These are phyloP conservation scores for Mycena crocata DNA, from an alignment of 768 basidiomycete species.

Conservation along the genomic window DNA sequence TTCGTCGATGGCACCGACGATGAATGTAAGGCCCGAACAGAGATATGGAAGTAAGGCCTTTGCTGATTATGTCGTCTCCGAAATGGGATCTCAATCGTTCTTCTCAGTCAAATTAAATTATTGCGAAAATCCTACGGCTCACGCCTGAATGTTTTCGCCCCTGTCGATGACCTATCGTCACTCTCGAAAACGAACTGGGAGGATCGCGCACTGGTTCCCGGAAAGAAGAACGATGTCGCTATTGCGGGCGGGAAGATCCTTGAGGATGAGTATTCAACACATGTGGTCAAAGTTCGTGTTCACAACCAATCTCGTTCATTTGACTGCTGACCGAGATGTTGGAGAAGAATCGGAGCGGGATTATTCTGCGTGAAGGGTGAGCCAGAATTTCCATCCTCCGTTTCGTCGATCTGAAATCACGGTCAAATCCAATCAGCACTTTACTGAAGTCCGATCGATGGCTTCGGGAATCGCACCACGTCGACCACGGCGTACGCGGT, in stretches of 20 bases:
- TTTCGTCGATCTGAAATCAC: not conserved
- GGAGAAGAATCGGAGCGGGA: slow-evolving; percentile 91
- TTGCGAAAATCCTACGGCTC: slow-evolving; percentile 86
- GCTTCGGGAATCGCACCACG: slow-evolving; percentile 76
- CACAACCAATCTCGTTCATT: not conserved
- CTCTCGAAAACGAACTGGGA: slow-evolving; percentile 78
- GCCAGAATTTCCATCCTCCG: slow-evolving; percentile 27
- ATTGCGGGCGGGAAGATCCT: slow-evolving; percentile 86
- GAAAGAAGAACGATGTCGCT: slow-evolving; percentile 79
- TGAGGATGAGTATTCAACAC: slow-evolving; percentile 95
- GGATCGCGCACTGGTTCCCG: slow-evolving; percentile 67
- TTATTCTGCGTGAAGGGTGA: slow-evolving; percentile 91
- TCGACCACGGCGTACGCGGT: slow-evolving; percentile 83
- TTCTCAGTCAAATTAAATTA: slow-evolving; percentile 82
- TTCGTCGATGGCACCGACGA: slow-evolving; percentile 78
- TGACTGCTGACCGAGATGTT: not conserved
- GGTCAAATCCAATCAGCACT: slow-evolving; percentile 58
- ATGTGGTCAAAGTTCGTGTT: slow-evolving; percentile 82
- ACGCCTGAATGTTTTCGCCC: slow-evolving; percentile 89
- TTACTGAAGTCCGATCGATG: slow-evolving; percentile 95
- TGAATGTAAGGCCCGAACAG: slow-evolving; percentile 72
- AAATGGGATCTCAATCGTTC: not conserved
- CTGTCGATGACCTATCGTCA: slow-evolving; percentile 87
- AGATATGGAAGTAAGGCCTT: slow-evolving; percentile 90
- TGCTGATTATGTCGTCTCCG: not conserved